phyloP scores from a whole-genome alignment of 306 rosid species.

The Hylodesmum podocarpum region DNA sequence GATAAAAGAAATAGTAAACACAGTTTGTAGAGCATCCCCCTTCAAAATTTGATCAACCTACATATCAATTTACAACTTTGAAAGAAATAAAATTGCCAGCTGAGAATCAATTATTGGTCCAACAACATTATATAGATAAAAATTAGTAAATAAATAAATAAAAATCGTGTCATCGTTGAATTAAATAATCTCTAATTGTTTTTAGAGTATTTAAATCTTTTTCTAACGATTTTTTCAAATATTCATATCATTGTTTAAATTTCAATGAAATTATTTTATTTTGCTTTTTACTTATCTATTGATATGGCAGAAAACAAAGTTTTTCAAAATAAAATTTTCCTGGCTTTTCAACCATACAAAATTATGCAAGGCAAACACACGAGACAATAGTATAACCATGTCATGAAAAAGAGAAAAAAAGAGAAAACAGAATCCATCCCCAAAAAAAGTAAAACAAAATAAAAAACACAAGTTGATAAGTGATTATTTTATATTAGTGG shows the following conservation, averaged over 20 bases:
- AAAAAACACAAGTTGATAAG: neutral
- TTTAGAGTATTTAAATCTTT: neutral
- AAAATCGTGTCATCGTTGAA: neutral
- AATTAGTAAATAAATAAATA: no score
- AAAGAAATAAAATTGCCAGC: neutral
- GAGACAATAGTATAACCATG: neutral
- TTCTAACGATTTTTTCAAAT: neutral
- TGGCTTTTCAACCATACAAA: neutral
- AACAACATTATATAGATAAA: neutral
- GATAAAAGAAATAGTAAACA: no score
- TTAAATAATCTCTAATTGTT: no score
- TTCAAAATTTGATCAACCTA: no score
- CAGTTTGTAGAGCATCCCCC: no score
- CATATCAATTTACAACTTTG: no score
- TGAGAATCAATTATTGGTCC: neutral
- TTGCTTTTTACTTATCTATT: neutral
- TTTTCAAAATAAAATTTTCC: neutral
- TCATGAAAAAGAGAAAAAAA: neutral
- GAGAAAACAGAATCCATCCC: no score
- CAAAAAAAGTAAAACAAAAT: neutral
- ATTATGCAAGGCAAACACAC: neutral
- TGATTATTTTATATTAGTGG: neutral
- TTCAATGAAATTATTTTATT: neutral
- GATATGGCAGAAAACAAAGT: neutral
- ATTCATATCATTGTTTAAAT: neutral